A percentile compares a stretch with the other conserved stretches of the same genome.
Evolutionary conservation across 2,329 filamentous ascomycete species (phyloP).

Genomic region (Epichloe sylvatica): DNA sequence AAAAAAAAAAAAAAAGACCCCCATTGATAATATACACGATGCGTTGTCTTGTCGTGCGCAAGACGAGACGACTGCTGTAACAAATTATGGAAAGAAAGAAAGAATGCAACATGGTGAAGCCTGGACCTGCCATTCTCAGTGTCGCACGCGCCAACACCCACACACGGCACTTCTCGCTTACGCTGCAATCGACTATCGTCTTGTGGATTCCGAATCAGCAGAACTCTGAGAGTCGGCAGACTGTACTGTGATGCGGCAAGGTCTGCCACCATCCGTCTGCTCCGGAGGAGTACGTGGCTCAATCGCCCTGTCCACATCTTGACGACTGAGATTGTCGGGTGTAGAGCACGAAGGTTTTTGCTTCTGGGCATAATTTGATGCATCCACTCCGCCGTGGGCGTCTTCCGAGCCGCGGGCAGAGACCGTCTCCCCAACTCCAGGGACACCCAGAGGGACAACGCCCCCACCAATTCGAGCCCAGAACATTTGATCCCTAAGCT

Average conservation of each 20-base stretch:
- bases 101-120: not conserved
- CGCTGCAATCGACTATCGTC: slow-evolving; percentile 13
- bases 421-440: not conserved
- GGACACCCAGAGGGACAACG: slow-evolving; percentile 51
- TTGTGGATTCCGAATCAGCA: slow-evolving; percentile 6
- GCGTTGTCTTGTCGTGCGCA: not conserved
- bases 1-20: too few relatives aligned
- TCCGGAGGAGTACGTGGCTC: slow-evolving; percentile 16
- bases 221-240: slow-evolving; percentile 3
- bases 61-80: not conserved
- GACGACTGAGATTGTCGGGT: not conserved
- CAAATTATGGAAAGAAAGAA: not conserved
- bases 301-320: not conserved
- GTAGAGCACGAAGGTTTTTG: not conserved
- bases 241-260: slow-evolving; percentile 14
- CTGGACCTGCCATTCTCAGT: not conserved
- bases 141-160: not conserved
- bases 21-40: too few relatives aligned
- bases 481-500: slow-evolving; percentile 87
- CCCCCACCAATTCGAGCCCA: slow-evolving; percentile 89
- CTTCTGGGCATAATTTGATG: not conserved
- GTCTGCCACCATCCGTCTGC: slow-evolving; percentile 14
- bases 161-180: not conserved
- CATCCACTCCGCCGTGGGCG: not conserved
- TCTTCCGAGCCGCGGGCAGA: slow-evolving; percentile 1